Evolutionary conservation across 805 yeast species (phyloP).

Genomic region (Sugiyamaella americana): DNA sequence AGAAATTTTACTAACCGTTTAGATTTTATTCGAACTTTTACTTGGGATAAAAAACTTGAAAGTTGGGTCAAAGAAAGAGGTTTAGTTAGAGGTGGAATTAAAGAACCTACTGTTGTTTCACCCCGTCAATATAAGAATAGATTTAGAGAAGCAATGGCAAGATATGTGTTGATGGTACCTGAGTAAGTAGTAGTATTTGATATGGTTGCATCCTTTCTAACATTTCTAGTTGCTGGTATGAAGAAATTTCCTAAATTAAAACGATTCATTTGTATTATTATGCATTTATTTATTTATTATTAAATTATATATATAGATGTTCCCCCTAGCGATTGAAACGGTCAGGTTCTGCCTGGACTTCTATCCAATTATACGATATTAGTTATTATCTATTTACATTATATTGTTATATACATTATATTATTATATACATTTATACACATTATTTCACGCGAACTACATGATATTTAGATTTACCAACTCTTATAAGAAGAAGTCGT

Average conservation of each 20-base stretch:
- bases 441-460: slow-evolving; percentile 24
- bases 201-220: not conserved
- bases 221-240: slow-evolving; percentile 28
- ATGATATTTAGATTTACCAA: slow-evolving; percentile 55
- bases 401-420: not conserved
- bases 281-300: not conserved
- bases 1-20: slow-evolving; percentile 1
- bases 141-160: slow-evolving; percentile 96
- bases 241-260: slow-evolving; percentile 10
- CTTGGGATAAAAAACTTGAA: slow-evolving; percentile 98
- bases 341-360: not conserved
- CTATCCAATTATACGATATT: not conserved
- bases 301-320: too few species aligned
- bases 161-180: slow-evolving; percentile 92
- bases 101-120: slow-evolving; percentile 94
- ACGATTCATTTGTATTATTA: not conserved
- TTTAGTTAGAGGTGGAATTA: slow-evolving; percentile 76
- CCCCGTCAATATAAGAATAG: slow-evolving; percentile 93
- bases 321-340: too few species aligned
- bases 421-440: not conserved
- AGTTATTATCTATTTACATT: not conserved
- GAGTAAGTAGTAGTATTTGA: slow-evolving; percentile 36
- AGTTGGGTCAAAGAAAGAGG: slow-evolving; percentile 98
- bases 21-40: slow-evolving; percentile 88
- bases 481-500: slow-evolving; percentile 55